These are phyloP conservation scores for Cetradonia linearis DNA, from an alignment of 495 filamentous ascomycete species.

Conservation along the genomic window DNA sequence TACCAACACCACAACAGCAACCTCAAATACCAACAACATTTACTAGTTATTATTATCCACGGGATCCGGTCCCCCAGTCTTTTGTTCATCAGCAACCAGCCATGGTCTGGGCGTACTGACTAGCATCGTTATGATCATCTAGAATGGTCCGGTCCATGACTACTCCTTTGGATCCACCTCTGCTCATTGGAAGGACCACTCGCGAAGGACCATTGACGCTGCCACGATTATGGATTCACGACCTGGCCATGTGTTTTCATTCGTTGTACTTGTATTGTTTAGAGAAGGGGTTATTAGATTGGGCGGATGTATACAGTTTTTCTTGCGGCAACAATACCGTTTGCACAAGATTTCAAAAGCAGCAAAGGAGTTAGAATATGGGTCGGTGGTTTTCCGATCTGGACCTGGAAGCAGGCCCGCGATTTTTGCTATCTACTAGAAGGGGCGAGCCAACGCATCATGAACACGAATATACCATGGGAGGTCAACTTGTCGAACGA, in stretches of 20 bases:
- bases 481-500: constrained; percentile 1
- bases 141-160: background rate
- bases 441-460: background rate
- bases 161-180: background rate
- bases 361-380: constrained; percentile 1
- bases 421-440: background rate
- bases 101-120: constrained; percentile 8
- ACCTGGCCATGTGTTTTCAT: constrained; percentile 4
- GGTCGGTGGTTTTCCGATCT: background rate
- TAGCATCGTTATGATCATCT: background rate
- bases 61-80: background rate
- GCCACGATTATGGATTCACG: constrained; percentile 10
- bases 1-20: constrained; percentile 1
- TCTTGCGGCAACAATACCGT: background rate
- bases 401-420: background rate
- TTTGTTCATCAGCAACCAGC: background rate
- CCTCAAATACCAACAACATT: background rate
- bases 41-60: constrained; percentile 1
- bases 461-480: constrained; percentile 4
- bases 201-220: background rate
- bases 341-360: constrained; percentile 1
- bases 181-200: background rate
- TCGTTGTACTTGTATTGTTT: constrained; percentile 9
- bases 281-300: constrained; percentile 2
- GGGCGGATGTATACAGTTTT: background rate